These are phyloP conservation scores for Salvia splendens DNA, from an alignment of 257 asterid genomes.

Conservation along the genomic window DNA sequence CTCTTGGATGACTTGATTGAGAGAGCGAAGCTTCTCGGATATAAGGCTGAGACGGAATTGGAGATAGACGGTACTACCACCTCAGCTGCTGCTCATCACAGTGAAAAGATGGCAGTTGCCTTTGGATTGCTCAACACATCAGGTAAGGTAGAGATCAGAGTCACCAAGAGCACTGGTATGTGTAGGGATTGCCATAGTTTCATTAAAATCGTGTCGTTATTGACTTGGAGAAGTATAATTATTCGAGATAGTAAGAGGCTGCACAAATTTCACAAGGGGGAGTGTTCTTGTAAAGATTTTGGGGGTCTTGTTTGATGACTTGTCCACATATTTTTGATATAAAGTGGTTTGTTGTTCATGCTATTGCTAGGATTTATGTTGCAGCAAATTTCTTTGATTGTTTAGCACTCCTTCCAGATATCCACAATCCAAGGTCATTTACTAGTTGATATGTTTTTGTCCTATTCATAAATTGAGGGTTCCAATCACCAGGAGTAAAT, in stretches of 20 bases:
- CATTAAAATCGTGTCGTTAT: constrained; percentile 54
- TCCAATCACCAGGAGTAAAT: no score
- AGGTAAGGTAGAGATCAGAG: constrained; percentile 47
- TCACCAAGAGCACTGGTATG: constrained; percentile 74
- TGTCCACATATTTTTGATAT: not conserved
- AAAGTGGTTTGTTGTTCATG: no score
- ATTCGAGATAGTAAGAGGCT: constrained; percentile 76
- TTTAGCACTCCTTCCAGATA: no score
- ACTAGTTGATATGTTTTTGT: no score
- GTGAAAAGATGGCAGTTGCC: constrained; percentile 84
- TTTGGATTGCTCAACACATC: constrained; percentile 64
- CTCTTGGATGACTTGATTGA: constrained; percentile 52
- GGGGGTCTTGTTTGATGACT: constrained; percentile 53
- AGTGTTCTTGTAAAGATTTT: constrained; percentile 88
- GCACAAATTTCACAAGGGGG: constrained; percentile 69
- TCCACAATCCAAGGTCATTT: no score
- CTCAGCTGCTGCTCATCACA: constrained; percentile 50
- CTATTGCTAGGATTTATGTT: no score
- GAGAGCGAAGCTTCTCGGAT: constrained; percentile 49
- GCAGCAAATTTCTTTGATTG: no score
- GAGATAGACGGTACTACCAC: constrained; percentile 32
- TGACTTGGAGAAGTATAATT: constrained; percentile 61
- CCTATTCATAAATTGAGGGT: no score
- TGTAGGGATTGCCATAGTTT: constrained; percentile 86
- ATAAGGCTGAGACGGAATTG: constrained; percentile 39